phyloP scores from a whole-genome alignment of 2,329 filamentous ascomycete genomes.

The Pyricularia sp. region DNA sequence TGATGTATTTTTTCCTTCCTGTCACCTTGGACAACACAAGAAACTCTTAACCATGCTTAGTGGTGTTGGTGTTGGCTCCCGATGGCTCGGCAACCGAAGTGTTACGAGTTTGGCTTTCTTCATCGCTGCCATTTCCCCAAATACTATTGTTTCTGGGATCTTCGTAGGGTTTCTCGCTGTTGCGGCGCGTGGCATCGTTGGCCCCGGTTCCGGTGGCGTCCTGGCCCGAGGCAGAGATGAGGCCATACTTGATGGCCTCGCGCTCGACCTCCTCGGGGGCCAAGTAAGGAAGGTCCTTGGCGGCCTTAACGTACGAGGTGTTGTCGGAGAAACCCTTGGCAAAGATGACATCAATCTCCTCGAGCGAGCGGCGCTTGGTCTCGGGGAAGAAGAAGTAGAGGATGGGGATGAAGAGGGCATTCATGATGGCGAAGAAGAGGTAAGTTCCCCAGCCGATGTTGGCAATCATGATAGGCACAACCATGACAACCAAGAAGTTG shows the following conservation, averaged over 20 bases:
- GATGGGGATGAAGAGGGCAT: slow-evolving; percentile 40
- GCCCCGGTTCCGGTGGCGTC: background rate
- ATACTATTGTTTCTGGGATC: background rate
- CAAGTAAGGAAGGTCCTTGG: slow-evolving; percentile 45
- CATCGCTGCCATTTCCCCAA: slow-evolving; percentile 3
- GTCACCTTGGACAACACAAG: background rate
- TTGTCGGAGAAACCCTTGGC: slow-evolving; percentile 45
- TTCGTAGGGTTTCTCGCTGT: background rate
- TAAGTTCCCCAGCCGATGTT: slow-evolving; percentile 44
- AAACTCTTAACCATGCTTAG: background rate
- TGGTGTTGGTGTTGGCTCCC: background rate
- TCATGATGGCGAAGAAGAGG: slow-evolving; percentile 45
- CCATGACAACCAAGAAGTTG: slow-evolving; percentile 59
- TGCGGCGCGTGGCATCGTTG: background rate
- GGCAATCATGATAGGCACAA: slow-evolving; percentile 50
- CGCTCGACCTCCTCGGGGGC: slow-evolving; percentile 41
- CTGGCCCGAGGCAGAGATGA: slow-evolving; percentile 10
- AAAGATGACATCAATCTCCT: slow-evolving; percentile 59
- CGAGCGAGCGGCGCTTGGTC: slow-evolving; percentile 45
- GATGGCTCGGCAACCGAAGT: background rate
- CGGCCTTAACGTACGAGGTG: slow-evolving; percentile 49
- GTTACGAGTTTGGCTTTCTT: background rate
- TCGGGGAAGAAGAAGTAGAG: slow-evolving; percentile 45
- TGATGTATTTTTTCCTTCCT: background rate
- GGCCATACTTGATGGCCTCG: slow-evolving; percentile 27